These are phyloP conservation scores for Marchantia paleacea DNA, from an alignment of 225 moss, liverwort and hornwort genomes.

Conservation along the genomic window DNA sequence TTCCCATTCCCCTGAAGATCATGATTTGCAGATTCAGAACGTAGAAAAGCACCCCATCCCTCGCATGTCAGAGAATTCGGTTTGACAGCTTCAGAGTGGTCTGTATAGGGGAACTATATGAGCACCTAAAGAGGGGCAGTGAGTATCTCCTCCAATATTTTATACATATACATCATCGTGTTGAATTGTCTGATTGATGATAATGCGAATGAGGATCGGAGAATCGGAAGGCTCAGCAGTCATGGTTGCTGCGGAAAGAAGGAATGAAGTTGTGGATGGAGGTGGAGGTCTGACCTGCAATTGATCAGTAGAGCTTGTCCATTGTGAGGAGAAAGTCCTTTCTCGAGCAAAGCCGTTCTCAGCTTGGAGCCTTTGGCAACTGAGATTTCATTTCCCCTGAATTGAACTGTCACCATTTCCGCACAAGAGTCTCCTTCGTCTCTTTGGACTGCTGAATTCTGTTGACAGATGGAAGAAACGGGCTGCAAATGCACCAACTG, in stretches of 20 bases:
- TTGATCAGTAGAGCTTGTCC: conserved; percentile 26
- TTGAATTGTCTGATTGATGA: background rate
- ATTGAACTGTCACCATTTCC: conserved; percentile 30
- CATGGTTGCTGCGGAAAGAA: background rate
- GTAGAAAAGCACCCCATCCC: background rate
- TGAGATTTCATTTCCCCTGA: conserved; percentile 31
- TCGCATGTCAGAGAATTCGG: background rate
- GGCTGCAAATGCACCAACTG: background rate
- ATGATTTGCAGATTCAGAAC: background rate
- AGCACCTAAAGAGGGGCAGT: no score
- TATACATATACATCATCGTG: background rate
- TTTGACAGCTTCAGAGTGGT: background rate
- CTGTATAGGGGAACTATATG: background rate
- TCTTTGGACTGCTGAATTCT: background rate
- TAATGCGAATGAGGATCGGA: background rate
- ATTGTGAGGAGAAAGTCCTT: conserved; percentile 36
- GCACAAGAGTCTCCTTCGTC: background rate
- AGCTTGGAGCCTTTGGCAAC: conserved; percentile 30
- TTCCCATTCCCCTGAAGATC: conserved; percentile 32
- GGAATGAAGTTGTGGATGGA: no score
- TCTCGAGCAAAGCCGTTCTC: conserved; percentile 32
- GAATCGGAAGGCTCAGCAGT: background rate
- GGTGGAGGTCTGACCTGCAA: conserved; percentile 24
- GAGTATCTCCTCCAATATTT: background rate
- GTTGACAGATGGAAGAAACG: background rate